A percentile compares a stretch with the other conserved stretches of the same genome.
Conservation (phyloP, 2,329 filamentous ascomycete species). For the Orbilia quercus region DNA sequence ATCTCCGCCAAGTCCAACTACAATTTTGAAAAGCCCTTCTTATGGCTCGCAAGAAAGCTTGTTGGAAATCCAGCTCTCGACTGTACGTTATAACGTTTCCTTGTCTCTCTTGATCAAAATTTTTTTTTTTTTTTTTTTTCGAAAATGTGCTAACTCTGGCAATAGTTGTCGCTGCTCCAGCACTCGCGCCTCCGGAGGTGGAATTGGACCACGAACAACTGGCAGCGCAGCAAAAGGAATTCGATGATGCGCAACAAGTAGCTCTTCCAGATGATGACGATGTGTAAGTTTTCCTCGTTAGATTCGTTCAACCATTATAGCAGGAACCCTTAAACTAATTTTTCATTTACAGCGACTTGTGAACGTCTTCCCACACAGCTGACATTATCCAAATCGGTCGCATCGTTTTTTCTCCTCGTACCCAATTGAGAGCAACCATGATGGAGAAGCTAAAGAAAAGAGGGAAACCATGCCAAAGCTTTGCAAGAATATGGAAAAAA, state of each 20-base stretch:
- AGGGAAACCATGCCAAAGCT: conserved; percentile 23
- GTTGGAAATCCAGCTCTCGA: conserved; percentile 90
- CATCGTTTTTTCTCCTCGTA: conserved; percentile 1
- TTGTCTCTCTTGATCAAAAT: no score
- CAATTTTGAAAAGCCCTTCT: conserved; percentile 99
- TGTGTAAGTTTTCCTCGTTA: conserved; percentile 64
- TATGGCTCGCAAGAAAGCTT: conserved; percentile 98
- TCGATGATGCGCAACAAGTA: conserved; percentile 80
- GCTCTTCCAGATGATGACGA: conserved; percentile 96
- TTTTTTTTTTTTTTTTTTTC: no score
- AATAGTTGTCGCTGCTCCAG: conserved; percentile 90
- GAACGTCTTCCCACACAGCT: conserved; percentile 45
- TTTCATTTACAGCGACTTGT: conserved; percentile 57
- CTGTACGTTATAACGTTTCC: no score
- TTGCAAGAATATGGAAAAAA: conserved; percentile 37
- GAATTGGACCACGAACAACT: conserved; percentile 86
- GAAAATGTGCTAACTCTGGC: conserved; percentile 18
- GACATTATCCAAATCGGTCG: conserved; percentile 5
- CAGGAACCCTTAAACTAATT: conserved; percentile 29
- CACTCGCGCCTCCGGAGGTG: conserved; percentile 92
- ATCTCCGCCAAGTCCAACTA: conserved; percentile 99
- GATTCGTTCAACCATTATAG: background rate
- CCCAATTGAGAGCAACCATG: conserved; percentile 22
- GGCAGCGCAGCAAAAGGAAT: conserved; percentile 85
- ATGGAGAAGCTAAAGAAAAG: conserved; percentile 19